Evolutionary conservation across 306 rosid species (phyloP), one percentile per base, ranked within the genome.

Genomic region (Fragaria ananassa): DNA sequence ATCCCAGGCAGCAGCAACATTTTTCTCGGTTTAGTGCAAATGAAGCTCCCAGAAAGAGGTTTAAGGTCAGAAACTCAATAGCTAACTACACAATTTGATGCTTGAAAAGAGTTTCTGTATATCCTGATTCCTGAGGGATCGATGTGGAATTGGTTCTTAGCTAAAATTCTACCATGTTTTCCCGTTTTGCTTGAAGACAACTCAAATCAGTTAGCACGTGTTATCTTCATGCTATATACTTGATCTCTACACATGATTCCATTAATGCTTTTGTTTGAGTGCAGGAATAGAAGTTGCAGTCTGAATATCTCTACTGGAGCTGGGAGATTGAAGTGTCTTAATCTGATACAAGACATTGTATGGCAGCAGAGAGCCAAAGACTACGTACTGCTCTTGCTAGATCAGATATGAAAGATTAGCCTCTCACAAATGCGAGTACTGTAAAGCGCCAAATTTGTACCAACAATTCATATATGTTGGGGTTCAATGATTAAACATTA

Each of bases 11-110:
- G 27, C 70, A 64, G 70, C 47, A 61, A 61, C 41, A 19, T 27
- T 6, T 10, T 35, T 64, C 70, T 64, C 70, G 44, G 13, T 64
- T 64, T 12, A 64, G 70, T 64, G 21, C 23, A 8, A 89, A 88
- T 68, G 98, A 88, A 88, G 87, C 95, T 83, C 91, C 94, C 2
- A 86, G 87, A 4, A 95, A 93, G 85, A 92, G 97, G 81, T 95
- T 92, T 71, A 90, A 86, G 97, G 98, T 95, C 72, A 80, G 89
- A 67, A 39, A 73, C 18, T 41, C 41, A 39, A 2, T 42, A 25
- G 18, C 19, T 4, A 39, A 13, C 7, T 39, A 25, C 10, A 23
- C 66, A 4, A 11, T 71, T 71, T 53, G 64, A 44, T n/a, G 8
- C n/a, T 72, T 37, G 2, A 49, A 29, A 3, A 23, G 19, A 31